phyloP scores from a whole-genome alignment of 2,329 filamentous ascomycete genomes.

The Monilinia fructicola region DNA sequence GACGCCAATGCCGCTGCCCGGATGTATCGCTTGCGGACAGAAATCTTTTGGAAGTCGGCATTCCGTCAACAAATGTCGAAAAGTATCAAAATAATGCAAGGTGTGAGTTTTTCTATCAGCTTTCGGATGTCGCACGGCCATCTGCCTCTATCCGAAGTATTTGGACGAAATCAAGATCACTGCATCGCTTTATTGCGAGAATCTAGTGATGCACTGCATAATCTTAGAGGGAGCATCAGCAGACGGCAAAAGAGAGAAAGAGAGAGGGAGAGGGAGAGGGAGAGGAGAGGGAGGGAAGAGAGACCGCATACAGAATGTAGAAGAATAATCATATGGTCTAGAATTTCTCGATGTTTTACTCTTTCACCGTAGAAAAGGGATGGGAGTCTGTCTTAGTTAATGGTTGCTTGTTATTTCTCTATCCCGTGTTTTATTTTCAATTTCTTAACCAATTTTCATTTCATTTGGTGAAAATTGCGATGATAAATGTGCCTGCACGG shows the following conservation, averaged over 20 bases:
- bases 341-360: neutral
- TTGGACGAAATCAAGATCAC: neutral
- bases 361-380: too few species aligned
- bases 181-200: neutral
- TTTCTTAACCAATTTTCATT: too few species aligned
- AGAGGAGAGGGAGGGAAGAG: neutral
- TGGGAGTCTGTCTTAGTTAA: neutral
- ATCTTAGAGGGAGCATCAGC: neutral
- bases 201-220: neutral
- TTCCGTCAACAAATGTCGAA: neutral
- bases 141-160: conserved; percentile 6
- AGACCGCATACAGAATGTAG: too few species aligned
- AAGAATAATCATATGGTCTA: neutral
- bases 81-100: neutral
- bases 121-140: neutral
- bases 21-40: neutral
- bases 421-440: too few species aligned
- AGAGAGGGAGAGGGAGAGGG: too few species aligned
- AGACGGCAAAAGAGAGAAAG: neutral
- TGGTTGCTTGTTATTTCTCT: neutral
- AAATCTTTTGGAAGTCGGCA: neutral
- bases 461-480: too few species aligned
- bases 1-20: neutral
- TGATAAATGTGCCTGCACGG: too few species aligned
- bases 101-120: neutral